Percentiles rank a stretch among this genome's conserved stretches.
Evolutionary conservation across 495 filamentous ascomycete genomes (phyloP).

Genomic region (Cercophora sp.): DNA sequence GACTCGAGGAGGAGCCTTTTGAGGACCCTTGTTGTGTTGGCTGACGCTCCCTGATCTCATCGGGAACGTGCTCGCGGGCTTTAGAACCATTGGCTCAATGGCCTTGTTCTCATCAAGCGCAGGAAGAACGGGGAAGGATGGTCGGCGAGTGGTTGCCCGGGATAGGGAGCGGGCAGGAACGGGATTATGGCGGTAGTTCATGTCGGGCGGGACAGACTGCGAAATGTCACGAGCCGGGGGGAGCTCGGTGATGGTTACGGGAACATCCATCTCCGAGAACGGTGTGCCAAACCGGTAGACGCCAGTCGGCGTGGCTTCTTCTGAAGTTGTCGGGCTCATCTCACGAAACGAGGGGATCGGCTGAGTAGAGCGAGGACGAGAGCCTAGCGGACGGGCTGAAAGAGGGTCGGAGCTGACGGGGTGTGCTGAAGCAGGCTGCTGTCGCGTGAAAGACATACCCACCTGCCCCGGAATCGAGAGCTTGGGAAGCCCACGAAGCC

Average conservation of each 20-base stretch:
- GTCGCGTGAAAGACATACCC: constrained; percentile 4
- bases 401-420: constrained; percentile 11
- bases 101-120: constrained; percentile 50
- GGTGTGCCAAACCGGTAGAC: constrained; percentile 75
- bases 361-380: constrained; percentile 26
- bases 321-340: constrained; percentile 46
- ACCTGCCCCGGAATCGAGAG: constrained; percentile 47
- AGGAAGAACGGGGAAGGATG: constrained; percentile 53
- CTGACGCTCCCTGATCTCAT: constrained; percentile 23
- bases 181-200: constrained; percentile 60
- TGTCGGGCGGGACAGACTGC: constrained; percentile 90
- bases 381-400: constrained; percentile 24
- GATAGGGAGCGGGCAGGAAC: constrained; percentile 47
- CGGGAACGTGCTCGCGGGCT: constrained; percentile 29
- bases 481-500: constrained; percentile 55
- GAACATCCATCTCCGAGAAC: constrained; percentile 86
- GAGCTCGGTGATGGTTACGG: constrained; percentile 66
- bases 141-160: constrained; percentile 53
- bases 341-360: constrained; percentile 48
- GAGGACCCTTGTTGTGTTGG: constrained; percentile 15
- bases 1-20: constrained; percentile 40
- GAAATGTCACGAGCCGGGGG: constrained; percentile 69
- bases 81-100: constrained; percentile 26
- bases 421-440: constrained; percentile 23
- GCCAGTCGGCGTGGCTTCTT: constrained; percentile 46